Conservation (phyloP, 495 filamentous ascomycete genomes). For the Penicillium canariense region DNA sequence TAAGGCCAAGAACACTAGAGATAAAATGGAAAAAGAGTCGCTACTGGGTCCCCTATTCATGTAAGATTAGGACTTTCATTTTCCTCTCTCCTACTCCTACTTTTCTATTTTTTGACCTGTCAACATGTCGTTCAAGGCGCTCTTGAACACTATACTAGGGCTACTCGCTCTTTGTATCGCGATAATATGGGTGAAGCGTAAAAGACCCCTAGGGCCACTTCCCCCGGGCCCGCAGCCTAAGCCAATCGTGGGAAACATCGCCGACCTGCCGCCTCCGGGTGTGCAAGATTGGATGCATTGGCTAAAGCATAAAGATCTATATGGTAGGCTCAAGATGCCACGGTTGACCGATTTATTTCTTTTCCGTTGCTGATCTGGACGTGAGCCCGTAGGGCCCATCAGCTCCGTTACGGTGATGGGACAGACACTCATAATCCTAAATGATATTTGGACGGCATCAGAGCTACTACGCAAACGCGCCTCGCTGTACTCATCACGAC, state of each 20-base stretch:
- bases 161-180: not conserved
- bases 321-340: constrained; percentile 3
- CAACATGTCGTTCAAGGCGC: too few relatives aligned
- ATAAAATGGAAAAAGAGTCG: too few relatives aligned
- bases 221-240: constrained; percentile 15
- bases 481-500: constrained; percentile 40
- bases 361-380: not conserved
- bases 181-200: not conserved
- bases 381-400: constrained; percentile 35
- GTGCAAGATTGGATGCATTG: constrained; percentile 18
- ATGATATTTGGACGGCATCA: constrained; percentile 35
- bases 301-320: constrained; percentile 16
- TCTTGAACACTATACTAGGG: too few relatives aligned
- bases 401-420: constrained; percentile 50
- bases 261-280: constrained; percentile 10
- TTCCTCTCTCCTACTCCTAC: too few relatives aligned
- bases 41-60: too few relatives aligned
- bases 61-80: too few relatives aligned
- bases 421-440: constrained; percentile 47
- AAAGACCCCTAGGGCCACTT: not conserved
- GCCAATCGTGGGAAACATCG: constrained; percentile 14
- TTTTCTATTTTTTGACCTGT: too few relatives aligned
- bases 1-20: too few relatives aligned
- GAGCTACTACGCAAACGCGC: constrained; percentile 47
- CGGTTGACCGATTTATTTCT: not conserved